A percentile compares a stretch with the other conserved stretches of the same genome.
phyloP scores from a whole-genome alignment of 345 rosid genomes.

The Populus deltoides region DNA sequence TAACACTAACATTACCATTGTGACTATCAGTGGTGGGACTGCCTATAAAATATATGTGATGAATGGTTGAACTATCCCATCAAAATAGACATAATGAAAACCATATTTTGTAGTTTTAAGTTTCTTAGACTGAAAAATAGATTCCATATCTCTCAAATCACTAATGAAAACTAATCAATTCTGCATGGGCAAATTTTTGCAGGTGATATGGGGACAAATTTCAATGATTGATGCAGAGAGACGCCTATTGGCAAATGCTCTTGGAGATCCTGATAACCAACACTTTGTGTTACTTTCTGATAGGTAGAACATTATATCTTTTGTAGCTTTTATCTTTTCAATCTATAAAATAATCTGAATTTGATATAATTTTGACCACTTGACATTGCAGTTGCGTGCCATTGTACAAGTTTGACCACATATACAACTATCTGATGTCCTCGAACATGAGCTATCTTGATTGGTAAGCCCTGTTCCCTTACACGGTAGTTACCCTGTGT shows the following conservation, averaged over 20 bases:
- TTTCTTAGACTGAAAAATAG: neutral
- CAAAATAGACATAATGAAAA: neutral
- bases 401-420: constrained; percentile 78
- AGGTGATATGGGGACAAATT: constrained; percentile 97
- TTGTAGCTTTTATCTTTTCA: neutral
- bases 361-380: neutral
- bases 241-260: constrained; percentile 82
- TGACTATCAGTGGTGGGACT: neutral
- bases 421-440: constrained; percentile 77
- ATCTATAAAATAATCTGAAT: neutral
- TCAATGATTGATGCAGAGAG: constrained; percentile 99
- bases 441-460: constrained; percentile 86
- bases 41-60: neutral
- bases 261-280: constrained; percentile 83
- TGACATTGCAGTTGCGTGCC: constrained; percentile 80
- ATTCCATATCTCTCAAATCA: neutral
- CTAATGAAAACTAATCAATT: neutral
- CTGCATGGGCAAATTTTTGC: neutral
- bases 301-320: constrained; percentile 44
- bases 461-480: constrained; percentile 47
- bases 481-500: neutral
- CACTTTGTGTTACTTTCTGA: constrained; percentile 98
- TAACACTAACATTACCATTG: neutral
- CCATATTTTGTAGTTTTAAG: neutral
- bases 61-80: neutral